Evolutionary conservation across 2,329 filamentous ascomycete genomes (phyloP).

Genomic region (Dryadomyces sulphureus): DNA sequence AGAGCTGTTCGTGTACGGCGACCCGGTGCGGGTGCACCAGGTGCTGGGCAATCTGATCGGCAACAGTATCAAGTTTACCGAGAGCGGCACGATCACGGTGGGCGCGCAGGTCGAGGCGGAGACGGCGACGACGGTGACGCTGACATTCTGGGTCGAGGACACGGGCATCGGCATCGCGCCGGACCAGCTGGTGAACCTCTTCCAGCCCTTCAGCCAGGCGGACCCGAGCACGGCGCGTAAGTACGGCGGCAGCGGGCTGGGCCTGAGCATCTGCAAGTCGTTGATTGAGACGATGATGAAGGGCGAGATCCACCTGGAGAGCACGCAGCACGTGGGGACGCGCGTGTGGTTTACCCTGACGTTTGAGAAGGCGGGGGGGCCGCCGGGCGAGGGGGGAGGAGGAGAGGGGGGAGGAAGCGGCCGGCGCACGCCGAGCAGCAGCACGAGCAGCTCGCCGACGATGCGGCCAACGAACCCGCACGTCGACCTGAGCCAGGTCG

Average conservation of each 20-base stretch:
- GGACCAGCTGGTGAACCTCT: slow-evolving; percentile 70
- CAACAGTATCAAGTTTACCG: slow-evolving; percentile 90
- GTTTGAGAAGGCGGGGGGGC: slow-evolving; percentile 85
- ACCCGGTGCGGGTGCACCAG: slow-evolving; percentile 52
- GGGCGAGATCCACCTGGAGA: slow-evolving; percentile 71
- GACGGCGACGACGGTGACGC: slow-evolving; percentile 50
- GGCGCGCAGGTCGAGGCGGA: slow-evolving; percentile 60
- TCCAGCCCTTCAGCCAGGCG: slow-evolving; percentile 85
- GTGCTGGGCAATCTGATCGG: slow-evolving; percentile 72
- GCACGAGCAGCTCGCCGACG: background rate
- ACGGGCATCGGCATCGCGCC: slow-evolving; percentile 84
- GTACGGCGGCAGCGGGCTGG: slow-evolving; percentile 83
- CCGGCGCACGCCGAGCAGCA: too few species aligned
- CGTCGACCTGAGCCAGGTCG: slow-evolving; percentile 56
- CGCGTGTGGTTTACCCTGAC: slow-evolving; percentile 66
- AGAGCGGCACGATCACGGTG: slow-evolving; percentile 73
- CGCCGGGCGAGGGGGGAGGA: slow-evolving; percentile 1
- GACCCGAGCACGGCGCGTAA: slow-evolving; percentile 81
- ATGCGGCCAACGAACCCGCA: slow-evolving; percentile 22
- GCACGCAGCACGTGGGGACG: slow-evolving; percentile 55
- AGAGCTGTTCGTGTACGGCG: slow-evolving; percentile 51
- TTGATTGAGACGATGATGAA: slow-evolving; percentile 87
- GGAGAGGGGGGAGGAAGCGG: background rate
- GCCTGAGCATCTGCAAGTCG: slow-evolving; percentile 86
- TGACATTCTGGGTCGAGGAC: slow-evolving; percentile 77